Conservation (phyloP, 2,329 filamentous ascomycete genomes). For the Colletotrichum echinochloae region DNA sequence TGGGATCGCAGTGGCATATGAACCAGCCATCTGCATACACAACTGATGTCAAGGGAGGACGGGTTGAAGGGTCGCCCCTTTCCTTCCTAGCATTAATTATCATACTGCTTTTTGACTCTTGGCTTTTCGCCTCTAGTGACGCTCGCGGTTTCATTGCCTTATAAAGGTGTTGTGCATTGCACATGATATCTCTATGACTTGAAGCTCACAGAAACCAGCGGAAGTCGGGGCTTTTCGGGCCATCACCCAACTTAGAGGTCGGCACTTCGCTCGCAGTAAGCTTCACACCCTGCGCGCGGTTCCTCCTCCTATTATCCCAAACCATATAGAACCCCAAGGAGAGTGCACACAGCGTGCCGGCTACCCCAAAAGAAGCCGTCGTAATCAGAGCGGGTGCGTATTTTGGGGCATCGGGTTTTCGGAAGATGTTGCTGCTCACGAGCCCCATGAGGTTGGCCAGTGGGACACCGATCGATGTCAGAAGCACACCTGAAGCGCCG, state of each 20-base stretch:
- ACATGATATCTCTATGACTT: neutral
- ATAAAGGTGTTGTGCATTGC: neutral
- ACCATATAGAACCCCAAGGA: slow-evolving; percentile 61
- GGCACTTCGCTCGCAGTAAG: slow-evolving; percentile 60
- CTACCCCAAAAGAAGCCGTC: slow-evolving; percentile 73
- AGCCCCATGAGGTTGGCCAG: slow-evolving; percentile 83
- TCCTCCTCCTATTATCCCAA: slow-evolving; percentile 63
- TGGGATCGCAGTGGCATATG: too few relatives aligned
- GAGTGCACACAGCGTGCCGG: slow-evolving; percentile 58
- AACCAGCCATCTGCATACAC: neutral
- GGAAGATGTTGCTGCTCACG: slow-evolving; percentile 77
- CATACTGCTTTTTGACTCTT: neutral
- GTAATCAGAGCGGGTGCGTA: slow-evolving; percentile 75
- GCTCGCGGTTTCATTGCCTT: neutral
- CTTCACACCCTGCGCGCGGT: slow-evolving; percentile 64
- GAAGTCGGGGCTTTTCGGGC: slow-evolving; percentile 60
- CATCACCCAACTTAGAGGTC: slow-evolving; percentile 62
- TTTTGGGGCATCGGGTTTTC: slow-evolving; percentile 71
- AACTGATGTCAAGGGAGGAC: neutral
- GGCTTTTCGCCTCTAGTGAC: too few relatives aligned
- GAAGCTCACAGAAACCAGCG: slow-evolving; percentile 59
- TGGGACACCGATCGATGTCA: slow-evolving; percentile 73
- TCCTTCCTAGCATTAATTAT: neutral
- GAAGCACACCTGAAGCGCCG: neutral
- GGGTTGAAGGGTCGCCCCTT: neutral